Evolutionary conservation across 768 basidiomycete species (phyloP).

Genomic region (Mycena capillaripes): DNA sequence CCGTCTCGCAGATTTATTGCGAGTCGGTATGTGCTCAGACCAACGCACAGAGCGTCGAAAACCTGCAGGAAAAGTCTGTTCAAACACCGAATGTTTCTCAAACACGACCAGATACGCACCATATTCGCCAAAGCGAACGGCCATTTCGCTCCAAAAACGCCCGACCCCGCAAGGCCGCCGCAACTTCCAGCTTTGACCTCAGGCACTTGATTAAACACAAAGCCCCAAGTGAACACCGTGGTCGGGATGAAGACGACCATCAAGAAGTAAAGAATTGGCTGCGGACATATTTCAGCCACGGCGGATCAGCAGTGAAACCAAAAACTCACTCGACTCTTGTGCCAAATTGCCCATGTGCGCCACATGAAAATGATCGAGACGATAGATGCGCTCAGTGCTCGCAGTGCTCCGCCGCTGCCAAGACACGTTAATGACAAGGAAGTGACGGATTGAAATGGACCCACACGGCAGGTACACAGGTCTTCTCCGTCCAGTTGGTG

Average conservation of each 20-base stretch:
- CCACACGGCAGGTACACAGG: constrained; percentile 10
- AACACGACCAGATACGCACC: neutral
- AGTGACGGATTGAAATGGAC: neutral
- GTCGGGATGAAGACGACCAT: constrained; percentile 6
- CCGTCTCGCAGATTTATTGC: neutral
- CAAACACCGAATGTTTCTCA: neutral
- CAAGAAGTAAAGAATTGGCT: neutral
- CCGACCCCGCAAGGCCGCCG: neutral
- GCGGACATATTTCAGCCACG: neutral
- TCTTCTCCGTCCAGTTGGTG: neutral
- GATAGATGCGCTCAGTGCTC: constrained; percentile 3
- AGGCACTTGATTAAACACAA: constrained; percentile 1
- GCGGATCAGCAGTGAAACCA: neutral
- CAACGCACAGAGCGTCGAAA: neutral
- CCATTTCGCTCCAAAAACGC: constrained; percentile 10
- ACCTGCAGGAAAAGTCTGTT: neutral
- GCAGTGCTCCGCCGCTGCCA: constrained; percentile 5
- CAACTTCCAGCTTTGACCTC: constrained; percentile 4
- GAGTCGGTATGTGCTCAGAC: neutral
- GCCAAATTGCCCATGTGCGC: neutral
- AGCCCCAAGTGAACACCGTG: constrained; percentile 7
- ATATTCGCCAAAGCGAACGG: neutral
- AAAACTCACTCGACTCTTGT: neutral
- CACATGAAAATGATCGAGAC: constrained; percentile 7
- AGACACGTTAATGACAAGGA: neutral